phyloP scores from a whole-genome alignment of 176 grass and related monocot species.

The Musa itinerans region DNA sequence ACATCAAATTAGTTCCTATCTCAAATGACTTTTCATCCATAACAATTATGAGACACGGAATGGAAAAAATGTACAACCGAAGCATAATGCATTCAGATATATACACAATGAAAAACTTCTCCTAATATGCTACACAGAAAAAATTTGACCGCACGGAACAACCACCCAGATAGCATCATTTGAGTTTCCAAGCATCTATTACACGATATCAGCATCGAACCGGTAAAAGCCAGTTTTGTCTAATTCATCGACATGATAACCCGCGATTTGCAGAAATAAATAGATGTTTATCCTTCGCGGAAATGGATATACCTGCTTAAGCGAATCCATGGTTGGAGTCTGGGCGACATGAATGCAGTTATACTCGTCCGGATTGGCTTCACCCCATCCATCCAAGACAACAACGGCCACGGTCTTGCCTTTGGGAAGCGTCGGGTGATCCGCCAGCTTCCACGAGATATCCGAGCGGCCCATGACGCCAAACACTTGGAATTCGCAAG shows the following conservation, averaged over 20 bases:
- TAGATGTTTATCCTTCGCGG: neutral
- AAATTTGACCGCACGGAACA: neutral
- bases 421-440: slow-evolving; percentile 35
- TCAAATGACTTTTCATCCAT: neutral
- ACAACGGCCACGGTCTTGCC: slow-evolving; percentile 54
- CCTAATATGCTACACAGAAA: neutral
- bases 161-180: too few species aligned
- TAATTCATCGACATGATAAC: neutral
- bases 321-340: slow-evolving; percentile 45
- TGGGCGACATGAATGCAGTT: slow-evolving; percentile 63
- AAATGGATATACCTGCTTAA: slow-evolving; percentile 35
- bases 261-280: neutral
- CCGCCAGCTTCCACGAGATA: slow-evolving; percentile 37
- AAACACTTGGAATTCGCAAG: neutral
- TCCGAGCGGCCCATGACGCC: slow-evolving; percentile 24
- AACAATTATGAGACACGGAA: neutral
- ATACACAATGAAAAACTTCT: neutral
- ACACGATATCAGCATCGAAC: neutral
- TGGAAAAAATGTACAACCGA: neutral
- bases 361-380: slow-evolving; percentile 46
- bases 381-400: slow-evolving; percentile 67
- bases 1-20: neutral
- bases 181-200: neutral
- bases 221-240: neutral
- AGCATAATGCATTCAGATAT: neutral